These are phyloP conservation scores for Mallotus nudiflorus DNA, from an alignment of 345 rosid species.

Conservation along the genomic window DNA sequence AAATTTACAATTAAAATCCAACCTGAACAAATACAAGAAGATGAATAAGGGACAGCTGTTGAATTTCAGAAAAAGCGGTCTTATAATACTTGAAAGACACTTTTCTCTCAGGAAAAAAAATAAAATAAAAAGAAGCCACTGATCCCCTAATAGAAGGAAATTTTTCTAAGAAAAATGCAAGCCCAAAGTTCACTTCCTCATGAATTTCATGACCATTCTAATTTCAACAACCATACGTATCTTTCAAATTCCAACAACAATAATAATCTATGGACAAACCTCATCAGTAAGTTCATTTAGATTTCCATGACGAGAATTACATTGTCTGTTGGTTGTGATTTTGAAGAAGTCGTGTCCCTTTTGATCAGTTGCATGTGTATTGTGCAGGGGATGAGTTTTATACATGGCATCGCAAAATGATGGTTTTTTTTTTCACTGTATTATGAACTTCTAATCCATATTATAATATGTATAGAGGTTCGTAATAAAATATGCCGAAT, in stretches of 20 bases:
- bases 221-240: not conserved
- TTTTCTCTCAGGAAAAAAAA: conserved; percentile 60
- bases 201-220: not conserved
- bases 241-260: not conserved
- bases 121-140: conserved; percentile 73
- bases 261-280: not conserved
- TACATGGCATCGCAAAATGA: no score
- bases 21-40: no score
- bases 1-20: conserved; percentile 35
- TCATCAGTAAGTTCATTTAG: no score
- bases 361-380: no score
- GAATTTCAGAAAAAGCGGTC: conserved; percentile 57
- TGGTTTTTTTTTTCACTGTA: no score
- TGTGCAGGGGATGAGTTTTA: no score
- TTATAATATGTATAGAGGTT: no score
- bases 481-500: no score
- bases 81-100: conserved; percentile 55
- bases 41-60: conserved; percentile 9
- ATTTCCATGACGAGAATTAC: no score
- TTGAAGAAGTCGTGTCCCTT: no score
- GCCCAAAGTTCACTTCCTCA: conserved; percentile 2
- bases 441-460: no score
- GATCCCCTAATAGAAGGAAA: conserved; percentile 66
- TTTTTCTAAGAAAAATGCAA: conserved; percentile 58
- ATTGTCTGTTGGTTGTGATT: no score